Conservation (phyloP, 208 protist species). For the Angomonas deanei region DNA sequence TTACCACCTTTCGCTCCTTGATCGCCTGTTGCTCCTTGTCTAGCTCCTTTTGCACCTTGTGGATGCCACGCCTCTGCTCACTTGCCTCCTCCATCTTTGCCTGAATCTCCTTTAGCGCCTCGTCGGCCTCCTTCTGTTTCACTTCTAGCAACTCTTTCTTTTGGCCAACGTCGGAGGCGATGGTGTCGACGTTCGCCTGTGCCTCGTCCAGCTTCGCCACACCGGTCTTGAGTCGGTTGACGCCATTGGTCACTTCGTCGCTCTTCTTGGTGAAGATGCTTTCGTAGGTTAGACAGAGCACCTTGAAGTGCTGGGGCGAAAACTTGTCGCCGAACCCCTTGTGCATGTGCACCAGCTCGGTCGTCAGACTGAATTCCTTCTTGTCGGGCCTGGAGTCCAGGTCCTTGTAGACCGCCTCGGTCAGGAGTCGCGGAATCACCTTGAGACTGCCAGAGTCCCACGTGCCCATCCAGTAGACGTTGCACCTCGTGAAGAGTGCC, state of each 20-base stretch:
- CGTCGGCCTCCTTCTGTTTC: constrained; percentile 94
- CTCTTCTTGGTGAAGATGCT: constrained; percentile 84
- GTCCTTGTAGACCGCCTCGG: constrained; percentile 73
- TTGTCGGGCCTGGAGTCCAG: constrained; percentile 69
- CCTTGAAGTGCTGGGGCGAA: constrained; percentile 91
- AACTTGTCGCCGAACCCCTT: constrained; percentile 55
- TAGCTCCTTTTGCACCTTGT: constrained; percentile 90
- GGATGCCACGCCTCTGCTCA: constrained; percentile 91
- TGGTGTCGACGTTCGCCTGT: constrained; percentile 90
- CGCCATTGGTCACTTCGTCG: constrained; percentile 57
- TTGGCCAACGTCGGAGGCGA: constrained; percentile 86
- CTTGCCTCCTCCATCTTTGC: constrained; percentile 92
- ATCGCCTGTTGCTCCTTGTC: constrained; percentile 91
- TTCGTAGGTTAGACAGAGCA: constrained; percentile 86
- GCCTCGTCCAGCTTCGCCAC: constrained; percentile 95
- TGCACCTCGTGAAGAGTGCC: constrained; percentile 94
- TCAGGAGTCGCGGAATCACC: constrained; percentile 84
- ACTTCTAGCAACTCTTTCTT: constrained; percentile 87
- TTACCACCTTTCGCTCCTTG: constrained; percentile 80
- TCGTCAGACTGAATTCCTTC: constrained; percentile 86
- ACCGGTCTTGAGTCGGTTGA: constrained; percentile 82
- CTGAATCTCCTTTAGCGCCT: constrained; percentile 94
- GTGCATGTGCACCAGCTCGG: constrained; percentile 88
- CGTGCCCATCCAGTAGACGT: constrained; percentile 94
- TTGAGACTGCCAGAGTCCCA: constrained; percentile 91